Percentiles rank a stretch among this genome's conserved stretches.
Evolutionary conservation across 495 filamentous ascomycete species (phyloP).

Genomic region (Penicillium soppii): DNA sequence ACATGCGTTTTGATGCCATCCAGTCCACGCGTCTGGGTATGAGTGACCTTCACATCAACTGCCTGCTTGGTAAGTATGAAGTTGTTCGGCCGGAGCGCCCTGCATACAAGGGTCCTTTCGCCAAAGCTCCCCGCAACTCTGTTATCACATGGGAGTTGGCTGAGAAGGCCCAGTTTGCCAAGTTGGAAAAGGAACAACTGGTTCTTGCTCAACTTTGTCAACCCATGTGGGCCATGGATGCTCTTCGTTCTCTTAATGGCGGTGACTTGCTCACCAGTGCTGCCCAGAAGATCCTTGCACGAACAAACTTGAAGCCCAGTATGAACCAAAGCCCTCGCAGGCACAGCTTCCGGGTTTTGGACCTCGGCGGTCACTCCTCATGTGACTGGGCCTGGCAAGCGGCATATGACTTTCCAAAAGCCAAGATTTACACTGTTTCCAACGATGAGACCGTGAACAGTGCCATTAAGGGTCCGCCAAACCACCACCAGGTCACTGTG

Average conservation of each 20-base stretch:
- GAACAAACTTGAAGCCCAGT: background rate
- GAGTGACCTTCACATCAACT: conserved; percentile 62
- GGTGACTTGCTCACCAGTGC: conserved; percentile 79
- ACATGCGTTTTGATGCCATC: conserved; percentile 83
- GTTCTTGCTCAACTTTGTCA: conserved; percentile 73
- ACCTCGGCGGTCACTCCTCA: conserved; percentile 79
- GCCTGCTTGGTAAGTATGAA: conserved; percentile 77
- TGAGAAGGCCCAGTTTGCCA: conserved; percentile 48
- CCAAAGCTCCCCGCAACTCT: conserved; percentile 53
- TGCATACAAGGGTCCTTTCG: conserved; percentile 51
- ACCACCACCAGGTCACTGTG: conserved; percentile 80
- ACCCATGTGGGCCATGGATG: conserved; percentile 78
- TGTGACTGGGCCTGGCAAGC: conserved; percentile 97
- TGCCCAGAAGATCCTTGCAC: conserved; percentile 55
- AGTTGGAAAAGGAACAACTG: conserved; percentile 74
- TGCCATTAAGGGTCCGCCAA: conserved; percentile 75
- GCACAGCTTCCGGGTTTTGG: conserved; percentile 63
- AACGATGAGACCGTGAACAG: conserved; percentile 66
- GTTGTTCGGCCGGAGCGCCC: conserved; percentile 46
- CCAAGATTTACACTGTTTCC: conserved; percentile 82
- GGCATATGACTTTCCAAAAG: conserved; percentile 77
- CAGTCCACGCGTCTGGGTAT: conserved; percentile 75
- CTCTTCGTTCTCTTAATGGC: conserved; percentile 72
- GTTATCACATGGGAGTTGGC: conserved; percentile 37
- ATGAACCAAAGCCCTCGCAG: conserved; percentile 4